phyloP scores from a whole-genome alignment of 257 asterid genomes.

The Ehretia macrophylla region DNA sequence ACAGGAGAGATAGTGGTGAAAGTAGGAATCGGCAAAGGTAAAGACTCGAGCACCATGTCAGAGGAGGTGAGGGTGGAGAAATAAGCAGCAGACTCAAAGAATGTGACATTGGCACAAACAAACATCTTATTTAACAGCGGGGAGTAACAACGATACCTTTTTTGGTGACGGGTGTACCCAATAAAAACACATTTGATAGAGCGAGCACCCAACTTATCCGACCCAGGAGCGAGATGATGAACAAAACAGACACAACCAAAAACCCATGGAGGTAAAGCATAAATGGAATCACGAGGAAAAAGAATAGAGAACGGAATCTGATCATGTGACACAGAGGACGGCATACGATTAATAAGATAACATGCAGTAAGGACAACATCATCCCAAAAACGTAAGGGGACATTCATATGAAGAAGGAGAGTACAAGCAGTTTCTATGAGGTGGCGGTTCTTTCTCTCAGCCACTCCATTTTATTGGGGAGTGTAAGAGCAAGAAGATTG shows the following conservation, averaged over 20 bases:
- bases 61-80: neutral
- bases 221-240: neutral
- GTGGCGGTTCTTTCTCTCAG: neutral
- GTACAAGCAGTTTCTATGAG: neutral
- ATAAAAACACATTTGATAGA: slow-evolving; percentile 1
- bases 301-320: neutral
- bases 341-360: neutral
- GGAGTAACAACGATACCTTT: slow-evolving; percentile 3
- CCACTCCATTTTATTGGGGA: neutral
- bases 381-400: neutral
- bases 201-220: neutral
- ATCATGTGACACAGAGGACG: neutral
- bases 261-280: neutral
- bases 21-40: too few species aligned
- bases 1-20: too few species aligned
- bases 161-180: neutral
- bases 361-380: neutral
- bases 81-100: neutral
- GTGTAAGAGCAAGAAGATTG: neutral
- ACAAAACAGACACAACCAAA: slow-evolving; percentile 7
- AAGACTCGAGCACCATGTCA: too few species aligned
- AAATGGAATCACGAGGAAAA: neutral
- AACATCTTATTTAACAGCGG: neutral
- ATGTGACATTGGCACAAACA: slow-evolving; percentile 3
- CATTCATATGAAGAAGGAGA: too few species aligned